Evolutionary conservation across 2,329 filamentous ascomycete species (phyloP), one percentile per base, ranked within the genome.

Genomic region (Lomentospora prolificans): DNA sequence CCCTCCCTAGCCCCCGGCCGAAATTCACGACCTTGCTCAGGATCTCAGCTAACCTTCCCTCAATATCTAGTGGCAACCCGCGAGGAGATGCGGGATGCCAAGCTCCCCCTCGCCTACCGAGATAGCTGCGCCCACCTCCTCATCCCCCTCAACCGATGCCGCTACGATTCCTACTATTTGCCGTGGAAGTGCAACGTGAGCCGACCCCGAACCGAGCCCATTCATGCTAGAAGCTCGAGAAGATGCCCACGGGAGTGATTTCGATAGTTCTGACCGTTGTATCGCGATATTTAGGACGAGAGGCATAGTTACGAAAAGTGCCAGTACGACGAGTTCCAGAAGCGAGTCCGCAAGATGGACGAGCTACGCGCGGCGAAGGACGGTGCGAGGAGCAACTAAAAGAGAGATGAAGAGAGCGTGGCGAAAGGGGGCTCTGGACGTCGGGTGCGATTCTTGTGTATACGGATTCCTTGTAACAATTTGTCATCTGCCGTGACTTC

Each of bases 321-420:
- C 82, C 94, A 99, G 69, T 99, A 99, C 74, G 88, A 88, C 61
- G 94, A 97, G 72, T 99, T 99, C 80, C 96, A 96, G 84, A 90
- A 92, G 81, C 85, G 94, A 58, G 94, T 99, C 61, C 89, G 87
- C 68, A 97, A 96, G 85, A 99, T 99, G 94, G 85, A 97, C 66
- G 91, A 99, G 78, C 75, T 99, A 68, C 82, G 90, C 69, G 91
- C 84, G 63, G 84, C 88, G 58, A 95, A 95, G 81, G 83, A 75
- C 58, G 90, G 89, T 59, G 85, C 81, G 66, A 83, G 92, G 72
- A 95, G 88, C 79, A 96, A 96, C 75, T 96, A 71, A 70, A 63
- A 46, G 54, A 30, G 4, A 8, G 6, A 12, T 33, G 30, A 33
- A 33, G 30, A 33, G 48, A 25, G 50, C 5, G 27, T 2, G 27